Percentiles rank a stretch among this genome's conserved stretches.
phyloP scores from a whole-genome alignment of 1,284 basidiomycete species.

The Malassezia obtusa region DNA sequence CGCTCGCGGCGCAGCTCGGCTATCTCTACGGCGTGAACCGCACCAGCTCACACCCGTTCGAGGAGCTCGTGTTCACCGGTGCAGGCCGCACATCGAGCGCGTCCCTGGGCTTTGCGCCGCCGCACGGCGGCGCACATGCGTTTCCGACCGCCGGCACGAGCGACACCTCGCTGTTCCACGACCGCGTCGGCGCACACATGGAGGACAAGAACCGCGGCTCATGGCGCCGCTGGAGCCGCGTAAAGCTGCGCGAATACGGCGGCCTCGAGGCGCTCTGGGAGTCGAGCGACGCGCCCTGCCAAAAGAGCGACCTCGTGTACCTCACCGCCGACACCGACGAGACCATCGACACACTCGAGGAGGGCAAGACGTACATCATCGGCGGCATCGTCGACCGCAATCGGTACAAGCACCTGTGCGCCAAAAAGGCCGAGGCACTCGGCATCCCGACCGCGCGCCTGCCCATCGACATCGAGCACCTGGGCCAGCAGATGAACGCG shows the following conservation, averaged over 20 bases:
- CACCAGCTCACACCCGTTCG: conserved; percentile 61
- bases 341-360: conserved; percentile 67
- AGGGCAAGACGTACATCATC: conserved; percentile 83
- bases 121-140: not conserved
- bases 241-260: conserved; percentile 66
- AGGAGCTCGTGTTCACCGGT: conserved; percentile 65
- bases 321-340: conserved; percentile 87
- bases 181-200: conserved; percentile 60
- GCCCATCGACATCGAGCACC: conserved; percentile 57
- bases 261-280: conserved; percentile 25
- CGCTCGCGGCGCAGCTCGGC: conserved; percentile 73
- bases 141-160: conserved; percentile 5
- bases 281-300: not conserved
- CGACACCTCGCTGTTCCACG: conserved; percentile 49
- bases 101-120: conserved; percentile 6
- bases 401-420: conserved; percentile 78
- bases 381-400: conserved; percentile 95
- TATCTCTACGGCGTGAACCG: conserved; percentile 82
- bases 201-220: conserved; percentile 64
- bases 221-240: conserved; percentile 68
- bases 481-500: conserved; percentile 56
- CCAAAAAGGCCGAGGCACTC: conserved; percentile 68
- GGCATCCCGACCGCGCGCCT: conserved; percentile 75
- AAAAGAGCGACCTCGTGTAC: conserved; percentile 56
- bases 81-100: conserved; percentile 47